Evolutionary conservation across 768 basidiomycete genomes (phyloP).

Genomic region (Kwoniella shandongensis): DNA sequence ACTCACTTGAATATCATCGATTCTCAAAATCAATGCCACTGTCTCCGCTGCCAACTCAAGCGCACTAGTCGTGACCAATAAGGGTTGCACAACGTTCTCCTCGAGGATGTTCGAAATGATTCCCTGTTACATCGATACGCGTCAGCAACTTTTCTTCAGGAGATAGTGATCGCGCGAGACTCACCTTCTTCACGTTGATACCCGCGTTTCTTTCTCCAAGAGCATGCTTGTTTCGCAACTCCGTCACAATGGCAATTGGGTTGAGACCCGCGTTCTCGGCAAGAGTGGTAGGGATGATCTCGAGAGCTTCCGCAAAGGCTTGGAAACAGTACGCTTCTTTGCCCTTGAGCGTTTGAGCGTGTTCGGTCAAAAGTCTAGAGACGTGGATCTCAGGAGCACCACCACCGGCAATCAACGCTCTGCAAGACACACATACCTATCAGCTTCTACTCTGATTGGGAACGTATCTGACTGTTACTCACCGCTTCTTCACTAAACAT

Average conservation of each 20-base stretch:
- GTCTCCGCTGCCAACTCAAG: slow-evolving; percentile 95
- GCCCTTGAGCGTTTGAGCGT: slow-evolving; percentile 88
- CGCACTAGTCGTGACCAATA: slow-evolving; percentile 92
- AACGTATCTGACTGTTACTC: too few relatives aligned
- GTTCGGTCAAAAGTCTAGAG: slow-evolving; percentile 82
- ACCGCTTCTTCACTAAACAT: slow-evolving; percentile 98
- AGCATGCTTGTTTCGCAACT: slow-evolving; percentile 93
- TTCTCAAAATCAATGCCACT: slow-evolving; percentile 91
- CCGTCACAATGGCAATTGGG: slow-evolving; percentile 96
- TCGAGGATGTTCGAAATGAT: slow-evolving; percentile 95
- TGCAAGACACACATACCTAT: slow-evolving; percentile 34
- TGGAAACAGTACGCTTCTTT: slow-evolving; percentile 99
- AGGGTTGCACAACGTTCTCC: slow-evolving; percentile 94
- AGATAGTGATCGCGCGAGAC: slow-evolving; percentile 43
- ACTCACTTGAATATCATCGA: slow-evolving; percentile 64
- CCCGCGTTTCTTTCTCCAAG: slow-evolving; percentile 91
- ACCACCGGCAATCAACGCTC: slow-evolving; percentile 91
- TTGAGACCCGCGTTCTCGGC: slow-evolving; percentile 98
- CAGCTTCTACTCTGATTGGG: not conserved
- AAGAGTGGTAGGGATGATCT: slow-evolving; percentile 94
- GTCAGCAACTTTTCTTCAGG: not conserved
- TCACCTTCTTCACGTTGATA: slow-evolving; percentile 94
- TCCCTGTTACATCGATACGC: slow-evolving; percentile 61
- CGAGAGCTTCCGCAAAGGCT: slow-evolving; percentile 94
- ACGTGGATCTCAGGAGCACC: slow-evolving; percentile 98